Base-by-base conservation (phyloP, 306 rosid genomes). In the Cucumis melo region DNA sequence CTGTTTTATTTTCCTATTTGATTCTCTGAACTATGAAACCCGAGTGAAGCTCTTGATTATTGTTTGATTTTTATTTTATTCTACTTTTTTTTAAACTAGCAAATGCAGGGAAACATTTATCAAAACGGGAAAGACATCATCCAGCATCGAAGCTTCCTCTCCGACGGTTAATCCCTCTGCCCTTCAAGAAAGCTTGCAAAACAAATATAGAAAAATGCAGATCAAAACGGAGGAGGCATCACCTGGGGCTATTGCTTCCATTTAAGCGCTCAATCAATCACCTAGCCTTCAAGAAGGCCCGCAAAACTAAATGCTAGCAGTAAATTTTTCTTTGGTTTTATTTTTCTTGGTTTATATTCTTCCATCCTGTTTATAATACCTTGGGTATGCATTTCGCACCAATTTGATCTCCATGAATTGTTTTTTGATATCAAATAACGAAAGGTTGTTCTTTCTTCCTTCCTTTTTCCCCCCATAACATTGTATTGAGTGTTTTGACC, bases 181-280 rank as follows among this genome's bases (percentile, higher is more conserved):
- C 87, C 34, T 87, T 89, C 76, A 90, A 94, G 88, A 90, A 82
- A 86, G 75, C 83, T 71, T 77, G 46, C 77, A 76, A 81, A 84
- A 67, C 21, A 82, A 79, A 82, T 78, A 73, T 51, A 84, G 90
- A 62, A 81, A 82, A 79, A 72, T 64, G 42, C 63, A 85, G 87
- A 66, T 55, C 39, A 42, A 93, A 82, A 85, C 75, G 83, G 82
- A 83, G 83, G 84, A 80, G 73, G 39, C 73, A 56, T 63, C 81
- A 50, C 41, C 83, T 59, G 34, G 80, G 75, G 5, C 38, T 73
- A 56, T 9, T 71, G 34, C 71, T 79, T 74, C 94, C 91, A 71
- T 87, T 89, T 57, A 90, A 76, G 87, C 90, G 83, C 3, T 78
- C 87, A 78, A 55, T 85, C 80, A 84, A 78, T 84, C 67, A 77